A percentile compares a stretch with the other conserved stretches of the same genome.
These are phyloP conservation scores for Diutina pseudorugosa DNA, from an alignment of 1,139 yeast species.

Conservation along the genomic window DNA sequence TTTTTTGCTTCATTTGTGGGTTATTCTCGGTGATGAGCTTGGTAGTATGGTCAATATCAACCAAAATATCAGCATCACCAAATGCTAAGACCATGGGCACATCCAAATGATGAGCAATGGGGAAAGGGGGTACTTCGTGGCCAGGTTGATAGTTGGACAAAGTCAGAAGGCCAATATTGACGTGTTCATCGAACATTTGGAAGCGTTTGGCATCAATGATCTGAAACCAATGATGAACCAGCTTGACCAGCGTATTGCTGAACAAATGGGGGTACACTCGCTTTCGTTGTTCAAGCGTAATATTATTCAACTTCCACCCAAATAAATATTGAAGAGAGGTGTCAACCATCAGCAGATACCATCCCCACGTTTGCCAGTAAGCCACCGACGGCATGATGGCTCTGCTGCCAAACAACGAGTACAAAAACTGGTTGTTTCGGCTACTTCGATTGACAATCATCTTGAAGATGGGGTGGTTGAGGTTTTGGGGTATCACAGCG, in stretches of 20 bases:
- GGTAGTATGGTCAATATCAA: slow-evolving; percentile 24
- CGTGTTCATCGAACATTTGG: slow-evolving; percentile 36
- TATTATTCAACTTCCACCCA: slow-evolving; percentile 29
- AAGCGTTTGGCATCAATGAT: slow-evolving; percentile 28
- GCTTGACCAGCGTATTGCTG: slow-evolving; percentile 33
- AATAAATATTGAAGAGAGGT: slow-evolving; percentile 19
- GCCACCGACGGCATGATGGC: slow-evolving; percentile 34
- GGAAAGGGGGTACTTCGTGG: slow-evolving; percentile 47
- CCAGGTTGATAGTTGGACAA: slow-evolving; percentile 9
- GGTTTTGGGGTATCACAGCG: slow-evolving; percentile 30
- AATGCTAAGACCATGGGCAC: slow-evolving; percentile 30
- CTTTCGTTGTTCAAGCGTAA: slow-evolving; percentile 21
- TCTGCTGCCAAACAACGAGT: slow-evolving; percentile 26
- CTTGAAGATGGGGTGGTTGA: slow-evolving; percentile 27
- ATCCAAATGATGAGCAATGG: slow-evolving; percentile 23
- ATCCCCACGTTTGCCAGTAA: slow-evolving; percentile 28
- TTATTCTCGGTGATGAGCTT: slow-evolving; percentile 8
- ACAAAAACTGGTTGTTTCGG: slow-evolving; percentile 20
- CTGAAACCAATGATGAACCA: slow-evolving; percentile 37
- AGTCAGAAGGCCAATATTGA: slow-evolving; percentile 11
- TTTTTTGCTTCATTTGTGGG: slow-evolving; percentile 13
- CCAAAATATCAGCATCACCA: slow-evolving; percentile 28
- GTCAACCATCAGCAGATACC: slow-evolving; percentile 30
- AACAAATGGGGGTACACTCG: slow-evolving; percentile 37
- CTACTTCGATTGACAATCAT: slow-evolving; percentile 14